phyloP scores from a whole-genome alignment of 352 stramenopile species.

The Pythium sukuiense region DNA sequence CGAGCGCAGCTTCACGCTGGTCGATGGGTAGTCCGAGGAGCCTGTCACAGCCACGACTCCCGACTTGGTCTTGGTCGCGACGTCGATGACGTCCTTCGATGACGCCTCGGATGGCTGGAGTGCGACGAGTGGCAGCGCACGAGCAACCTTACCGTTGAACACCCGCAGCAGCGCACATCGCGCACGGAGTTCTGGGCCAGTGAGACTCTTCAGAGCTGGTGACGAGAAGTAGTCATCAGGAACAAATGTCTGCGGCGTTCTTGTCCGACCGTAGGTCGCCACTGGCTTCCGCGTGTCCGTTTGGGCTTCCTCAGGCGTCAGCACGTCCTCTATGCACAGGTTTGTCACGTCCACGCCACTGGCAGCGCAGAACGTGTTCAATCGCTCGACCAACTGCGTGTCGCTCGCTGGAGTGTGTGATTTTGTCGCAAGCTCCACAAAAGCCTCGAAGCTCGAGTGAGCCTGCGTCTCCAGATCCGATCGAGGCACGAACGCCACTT shows the following conservation, averaged over 20 bases:
- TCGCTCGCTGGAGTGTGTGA: slow-evolving; percentile 64
- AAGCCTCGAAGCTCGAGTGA: slow-evolving; percentile 49
- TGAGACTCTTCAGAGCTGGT: slow-evolving; percentile 56
- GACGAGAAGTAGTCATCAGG: slow-evolving; percentile 75
- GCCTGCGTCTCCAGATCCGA: slow-evolving; percentile 54
- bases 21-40: slow-evolving; percentile 62
- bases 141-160: slow-evolving; percentile 90
- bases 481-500: slow-evolving; percentile 40
- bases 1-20: slow-evolving; percentile 69
- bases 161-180: slow-evolving; percentile 91
- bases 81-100: slow-evolving; percentile 50
- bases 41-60: slow-evolving; percentile 14
- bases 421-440: slow-evolving; percentile 62
- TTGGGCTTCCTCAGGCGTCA: slow-evolving; percentile 33
- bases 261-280: slow-evolving; percentile 15
- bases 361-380: slow-evolving; percentile 81
- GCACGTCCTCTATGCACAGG: slow-evolving; percentile 62
- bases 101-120: slow-evolving; percentile 58
- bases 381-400: slow-evolving; percentile 82
- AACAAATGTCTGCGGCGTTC: slow-evolving; percentile 47
- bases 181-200: slow-evolving; percentile 81
- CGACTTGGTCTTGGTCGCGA: slow-evolving; percentile 24
- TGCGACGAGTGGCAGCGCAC: slow-evolving; percentile 80
- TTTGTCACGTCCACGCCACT: slow-evolving; percentile 86
- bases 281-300: slow-evolving; percentile 9